These are phyloP conservation scores for Tetrahymena thermophila DNA, from an alignment of 73 alveolate species.

Conservation along the genomic window DNA sequence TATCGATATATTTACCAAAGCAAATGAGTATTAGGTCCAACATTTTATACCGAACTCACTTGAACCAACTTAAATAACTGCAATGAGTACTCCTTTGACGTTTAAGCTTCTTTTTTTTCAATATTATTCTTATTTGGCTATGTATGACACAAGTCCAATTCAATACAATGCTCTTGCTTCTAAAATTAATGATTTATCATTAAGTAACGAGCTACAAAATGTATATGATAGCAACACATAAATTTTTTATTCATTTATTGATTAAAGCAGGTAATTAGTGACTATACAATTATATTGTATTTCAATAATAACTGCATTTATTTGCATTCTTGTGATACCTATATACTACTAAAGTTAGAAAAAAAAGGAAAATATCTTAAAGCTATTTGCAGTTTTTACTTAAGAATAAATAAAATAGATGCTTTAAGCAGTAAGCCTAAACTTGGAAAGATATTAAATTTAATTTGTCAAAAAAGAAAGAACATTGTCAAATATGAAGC, in stretches of 20 bases:
- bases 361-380: background rate
- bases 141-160: too few species aligned
- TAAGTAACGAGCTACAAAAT: background rate
- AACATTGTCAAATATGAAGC: background rate
- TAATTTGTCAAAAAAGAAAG: background rate
- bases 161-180: background rate
- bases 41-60: background rate
- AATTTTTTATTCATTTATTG: background rate
- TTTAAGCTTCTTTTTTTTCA: background rate
- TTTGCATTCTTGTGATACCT: background rate
- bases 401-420: background rate
- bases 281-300: background rate
- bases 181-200: background rate
- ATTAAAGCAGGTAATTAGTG: background rate
- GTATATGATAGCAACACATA: background rate
- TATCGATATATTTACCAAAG: background rate
- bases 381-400: background rate
- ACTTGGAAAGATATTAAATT: background rate
- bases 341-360: background rate
- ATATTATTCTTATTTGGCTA: background rate
- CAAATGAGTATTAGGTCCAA: background rate
- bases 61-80: background rate
- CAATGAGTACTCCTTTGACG: background rate
- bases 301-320: background rate
- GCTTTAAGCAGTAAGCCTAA: background rate